phyloP scores from a whole-genome alignment of 495 filamentous ascomycete genomes.

The Aspergillus bridgeri region DNA sequence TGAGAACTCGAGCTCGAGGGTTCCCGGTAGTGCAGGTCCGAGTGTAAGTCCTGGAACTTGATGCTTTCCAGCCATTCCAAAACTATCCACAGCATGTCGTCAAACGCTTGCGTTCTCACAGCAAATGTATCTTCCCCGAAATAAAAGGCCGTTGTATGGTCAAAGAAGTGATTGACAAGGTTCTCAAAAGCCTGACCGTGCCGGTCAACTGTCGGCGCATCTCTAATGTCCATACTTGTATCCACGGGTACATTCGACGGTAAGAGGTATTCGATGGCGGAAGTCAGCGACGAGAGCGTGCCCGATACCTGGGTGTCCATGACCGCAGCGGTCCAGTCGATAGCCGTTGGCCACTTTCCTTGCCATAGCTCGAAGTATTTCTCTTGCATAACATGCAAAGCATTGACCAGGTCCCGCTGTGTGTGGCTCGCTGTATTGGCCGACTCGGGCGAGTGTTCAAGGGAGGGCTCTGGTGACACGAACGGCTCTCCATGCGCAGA shows the following conservation, averaged over 20 bases:
- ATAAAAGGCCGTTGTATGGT: constrained; percentile 70
- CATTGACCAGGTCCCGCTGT: constrained; percentile 47
- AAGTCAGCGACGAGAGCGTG: constrained; percentile 60
- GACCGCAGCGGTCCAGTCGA: constrained; percentile 94
- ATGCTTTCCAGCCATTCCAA: constrained; percentile 85
- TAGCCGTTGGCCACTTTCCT: constrained; percentile 80
- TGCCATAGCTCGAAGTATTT: constrained; percentile 72
- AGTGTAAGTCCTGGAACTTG: constrained; percentile 70
- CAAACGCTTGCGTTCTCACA: constrained; percentile 78
- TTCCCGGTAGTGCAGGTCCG: constrained; percentile 52
- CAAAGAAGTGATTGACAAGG: constrained; percentile 76
- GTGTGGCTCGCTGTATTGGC: constrained; percentile 24
- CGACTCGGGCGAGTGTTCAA: constrained; percentile 5
- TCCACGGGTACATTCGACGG: constrained; percentile 19
- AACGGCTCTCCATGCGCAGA: constrained; percentile 6
- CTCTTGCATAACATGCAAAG: constrained; percentile 72
- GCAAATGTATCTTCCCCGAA: constrained; percentile 81
- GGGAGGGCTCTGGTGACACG: constrained; percentile 7
- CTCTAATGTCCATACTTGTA: constrained; percentile 16
- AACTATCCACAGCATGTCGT: constrained; percentile 98
- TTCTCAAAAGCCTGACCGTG: constrained; percentile 58
- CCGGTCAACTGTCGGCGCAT: constrained; percentile 21
- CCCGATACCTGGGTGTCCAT: constrained; percentile 76
- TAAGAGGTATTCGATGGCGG: constrained; percentile 24
- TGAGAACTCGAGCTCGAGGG: constrained; percentile 9